These are phyloP conservation scores for Aurinia saxatilis DNA, from an alignment of 345 rosid genomes.

Conservation along the genomic window DNA sequence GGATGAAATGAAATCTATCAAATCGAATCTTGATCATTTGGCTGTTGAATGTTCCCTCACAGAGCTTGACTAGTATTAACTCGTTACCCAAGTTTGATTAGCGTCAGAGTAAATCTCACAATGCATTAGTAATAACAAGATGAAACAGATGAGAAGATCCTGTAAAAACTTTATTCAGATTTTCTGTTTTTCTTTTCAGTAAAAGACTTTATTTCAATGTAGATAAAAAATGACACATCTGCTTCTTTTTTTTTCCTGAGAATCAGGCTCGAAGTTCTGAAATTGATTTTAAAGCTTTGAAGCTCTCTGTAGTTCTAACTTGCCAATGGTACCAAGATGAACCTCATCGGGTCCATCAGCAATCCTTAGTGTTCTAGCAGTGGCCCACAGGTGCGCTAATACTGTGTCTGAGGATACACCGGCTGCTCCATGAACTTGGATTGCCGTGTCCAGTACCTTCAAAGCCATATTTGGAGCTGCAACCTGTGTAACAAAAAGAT, in stretches of 20 bases:
- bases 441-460: conserved; percentile 77
- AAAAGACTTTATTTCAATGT: conserved; percentile 1
- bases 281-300: conserved; percentile 53
- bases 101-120: too few relatives aligned
- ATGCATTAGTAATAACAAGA: neutral
- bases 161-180: neutral
- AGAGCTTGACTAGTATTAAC: too few relatives aligned
- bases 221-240: neutral
- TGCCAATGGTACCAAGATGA: conserved; percentile 85
- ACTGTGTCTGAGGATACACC: conserved; percentile 78
- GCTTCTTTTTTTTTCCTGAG: neutral
- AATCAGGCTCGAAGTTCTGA: neutral
- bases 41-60: too few relatives aligned
- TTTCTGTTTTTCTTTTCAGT: neutral
- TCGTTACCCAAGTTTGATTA: too few relatives aligned
- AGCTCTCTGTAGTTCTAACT: conserved; percentile 59
- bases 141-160: neutral
- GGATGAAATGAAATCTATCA: neutral
- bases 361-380: conserved; percentile 73
- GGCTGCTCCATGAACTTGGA: conserved; percentile 89
- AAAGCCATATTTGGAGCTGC: conserved; percentile 96
- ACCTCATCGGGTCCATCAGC: conserved; percentile 97
- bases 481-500: conserved; percentile 41
- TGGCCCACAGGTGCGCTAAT: conserved; percentile 83
- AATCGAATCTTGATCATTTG: neutral